Evolutionary conservation across 148 eudicot species (phyloP), one percentile per base, ranked within the genome.

Genomic region (Rhododendron henanense): DNA sequence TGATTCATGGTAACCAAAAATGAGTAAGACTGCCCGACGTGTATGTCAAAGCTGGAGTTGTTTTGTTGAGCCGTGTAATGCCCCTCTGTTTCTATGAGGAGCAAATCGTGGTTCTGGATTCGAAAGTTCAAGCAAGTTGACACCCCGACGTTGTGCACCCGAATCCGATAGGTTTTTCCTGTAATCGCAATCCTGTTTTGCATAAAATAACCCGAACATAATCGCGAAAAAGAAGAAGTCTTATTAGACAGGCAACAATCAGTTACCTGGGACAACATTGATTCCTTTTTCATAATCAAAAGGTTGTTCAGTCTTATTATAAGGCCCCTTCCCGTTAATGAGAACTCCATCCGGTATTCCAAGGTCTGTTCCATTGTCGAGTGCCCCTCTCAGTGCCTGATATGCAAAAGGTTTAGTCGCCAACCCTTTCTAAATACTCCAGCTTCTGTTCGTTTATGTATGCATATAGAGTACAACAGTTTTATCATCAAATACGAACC

Each of bases 281-380:
- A 97, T 87, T 28, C 31, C 31, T 81, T 93, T 94, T 87, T 93
- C 95, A 81, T 90, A 91, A 84, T 28, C 31, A 28, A 28, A 28
- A 28, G 31, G 31, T 28, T 28, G 31, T 28, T 28, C 31, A 28
- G 31, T 28, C 31, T 28, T 28, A 28, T 28, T 28, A 28, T 90
- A 96, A 33, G 99, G 99, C 25, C 99, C 99, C 91, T 93, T 97
- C 61, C 99, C 99, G 85, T 97, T 97, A 15, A 97, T 94, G 80
- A 97, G 90, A 87, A 96, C 98, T 82, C 99, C 99, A 89, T 96
- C 96, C 3, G 98, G 98, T 97, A 93, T 95, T 84, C 99, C 95
- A n/a, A n/a, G n/a, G n/a, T n/a, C n/a, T n/a, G n/a, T n/a, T n/a
- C n/a, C n/a, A n/a, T n/a, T n/a, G n/a, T n/a, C n/a, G n/a, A n/a